Conservation (phyloP, 2,329 filamentous ascomycete genomes). For the Aspergillus hiratsukae region DNA sequence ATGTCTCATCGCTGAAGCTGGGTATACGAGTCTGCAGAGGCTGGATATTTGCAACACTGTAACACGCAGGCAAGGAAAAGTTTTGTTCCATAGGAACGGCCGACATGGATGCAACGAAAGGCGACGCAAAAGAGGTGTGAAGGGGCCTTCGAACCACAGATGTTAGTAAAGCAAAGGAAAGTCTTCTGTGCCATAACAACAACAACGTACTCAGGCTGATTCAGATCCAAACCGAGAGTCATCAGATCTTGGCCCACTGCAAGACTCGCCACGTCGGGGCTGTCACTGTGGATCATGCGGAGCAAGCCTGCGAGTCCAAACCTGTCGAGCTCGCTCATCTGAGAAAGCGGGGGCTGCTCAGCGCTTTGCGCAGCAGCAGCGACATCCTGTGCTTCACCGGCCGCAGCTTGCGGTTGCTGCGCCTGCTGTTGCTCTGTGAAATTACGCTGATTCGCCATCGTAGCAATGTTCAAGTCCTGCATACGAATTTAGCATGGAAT, state of each 20-base stretch:
- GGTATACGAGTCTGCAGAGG: conserved; percentile 55
- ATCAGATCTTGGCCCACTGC: conserved; percentile 62
- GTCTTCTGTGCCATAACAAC: background rate
- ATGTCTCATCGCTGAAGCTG: conserved; percentile 59
- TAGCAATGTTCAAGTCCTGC: conserved; percentile 34
- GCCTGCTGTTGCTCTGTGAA: conserved; percentile 35
- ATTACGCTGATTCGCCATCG: conserved; percentile 30
- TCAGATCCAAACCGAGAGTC: conserved; percentile 60
- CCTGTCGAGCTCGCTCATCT: conserved; percentile 58
- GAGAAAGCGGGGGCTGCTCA: conserved; percentile 43
- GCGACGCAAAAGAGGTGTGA: conserved; percentile 60
- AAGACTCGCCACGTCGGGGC: conserved; percentile 49
- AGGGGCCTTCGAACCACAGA: conserved; percentile 45
- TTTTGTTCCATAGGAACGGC: conserved; percentile 59
- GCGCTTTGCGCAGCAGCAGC: conserved; percentile 28
- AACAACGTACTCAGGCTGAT: conserved; percentile 53
- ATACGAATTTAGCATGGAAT: conserved; percentile 6
- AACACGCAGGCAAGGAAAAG: conserved; percentile 59
- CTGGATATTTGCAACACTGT: conserved; percentile 63
- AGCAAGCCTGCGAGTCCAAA: conserved; percentile 59
- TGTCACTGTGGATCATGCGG: conserved; percentile 53
- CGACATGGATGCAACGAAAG: conserved; percentile 55
- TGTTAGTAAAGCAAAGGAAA: conserved; percentile 11
- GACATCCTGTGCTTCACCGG: conserved; percentile 33
- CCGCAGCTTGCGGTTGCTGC: conserved; percentile 30